Evolutionary conservation across 1,284 basidiomycete species (phyloP).

Genomic region (Cystobasidium pallidum): DNA sequence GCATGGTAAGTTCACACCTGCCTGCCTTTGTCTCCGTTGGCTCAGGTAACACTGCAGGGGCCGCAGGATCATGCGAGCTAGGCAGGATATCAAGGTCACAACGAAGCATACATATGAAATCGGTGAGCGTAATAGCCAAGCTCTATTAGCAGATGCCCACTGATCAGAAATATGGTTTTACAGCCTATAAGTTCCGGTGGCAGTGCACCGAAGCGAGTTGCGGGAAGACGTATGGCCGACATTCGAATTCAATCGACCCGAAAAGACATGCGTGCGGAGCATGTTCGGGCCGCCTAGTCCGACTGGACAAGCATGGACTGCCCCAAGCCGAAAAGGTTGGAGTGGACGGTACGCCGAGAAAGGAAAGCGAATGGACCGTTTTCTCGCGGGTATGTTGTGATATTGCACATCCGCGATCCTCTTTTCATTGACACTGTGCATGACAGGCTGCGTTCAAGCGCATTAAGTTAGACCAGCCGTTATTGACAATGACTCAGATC

Average conservation of each 20-base stretch:
- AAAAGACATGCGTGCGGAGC: conserved; percentile 60
- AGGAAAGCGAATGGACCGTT: conserved; percentile 30
- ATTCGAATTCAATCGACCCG: conserved; percentile 73
- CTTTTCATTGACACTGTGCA: too few relatives aligned
- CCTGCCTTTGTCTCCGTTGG: too few relatives aligned
- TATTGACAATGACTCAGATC: conserved; percentile 36
- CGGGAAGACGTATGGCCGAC: conserved; percentile 67
- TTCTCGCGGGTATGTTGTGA: conserved; percentile 26
- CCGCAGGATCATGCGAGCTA: conserved; percentile 64
- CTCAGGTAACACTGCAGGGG: conserved; percentile 61
- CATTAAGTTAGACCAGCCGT: conserved; percentile 33
- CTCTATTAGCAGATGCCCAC: neutral
- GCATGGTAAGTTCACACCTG: conserved; percentile 63
- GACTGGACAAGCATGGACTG: conserved; percentile 39
- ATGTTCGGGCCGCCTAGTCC: conserved; percentile 28
- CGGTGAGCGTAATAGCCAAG: conserved; percentile 18
- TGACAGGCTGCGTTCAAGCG: conserved; percentile 31
- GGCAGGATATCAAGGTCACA: conserved; percentile 71
- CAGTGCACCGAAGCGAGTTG: conserved; percentile 65
- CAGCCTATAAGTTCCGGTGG: conserved; percentile 76
- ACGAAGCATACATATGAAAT: conserved; percentile 59
- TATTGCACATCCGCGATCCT: neutral
- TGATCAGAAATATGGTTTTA: neutral
- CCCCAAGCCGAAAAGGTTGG: neutral
- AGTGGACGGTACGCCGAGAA: conserved; percentile 8